Evolutionary conservation across 2,329 filamentous ascomycete genomes (phyloP), one percentile per base, ranked within the genome.

Genomic region (Monosporascus sp.): DNA sequence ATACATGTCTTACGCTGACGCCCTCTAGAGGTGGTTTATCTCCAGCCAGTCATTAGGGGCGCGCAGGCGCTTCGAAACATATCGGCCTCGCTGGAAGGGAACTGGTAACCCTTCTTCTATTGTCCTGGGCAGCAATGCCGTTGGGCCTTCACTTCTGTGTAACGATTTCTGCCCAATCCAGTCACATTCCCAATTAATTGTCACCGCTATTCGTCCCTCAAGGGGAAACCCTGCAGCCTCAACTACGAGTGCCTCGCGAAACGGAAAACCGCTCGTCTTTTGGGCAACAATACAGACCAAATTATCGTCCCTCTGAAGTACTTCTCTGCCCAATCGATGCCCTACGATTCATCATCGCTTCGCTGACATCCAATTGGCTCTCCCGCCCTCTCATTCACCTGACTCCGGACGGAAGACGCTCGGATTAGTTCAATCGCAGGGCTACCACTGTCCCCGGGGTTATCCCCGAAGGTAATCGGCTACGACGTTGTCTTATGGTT

Each of bases 161-260:
- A 57, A 57, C 60, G 48, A 51, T 58, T 64, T 58, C 54, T 65
- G 64, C 64, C 64, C 65, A 65, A 67, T 62, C 59, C 58, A 62
- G 60, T 59, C 60, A 62, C 59, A 59, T 59, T 54, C 60, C 49
- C 56, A 55, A 60, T 52, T 50, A 52, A 56, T 51, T 52, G 63
- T 63, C 65, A 66, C 63, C 63, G 63, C 65, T 56, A 60, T 64
- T 62, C 53, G 57, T 57, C 51, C 51, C 50, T 58, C 57, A 60
- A 51, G 63, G 62, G 55, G 55, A 48, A 58, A 58, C 64, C 60
- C 57, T 65, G 63, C 58, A 67, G 62, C 51, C 31, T 51, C 19
- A 37, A 19, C 41, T 51, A 53, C 19, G 47, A 8, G 26, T 49
- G 4, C 22, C 47, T 48, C 45, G 43, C 14, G 43, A 46, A 24